Evolutionary conservation across 2,329 filamentous ascomycete species (phyloP).

Genomic region (Nothophoma quercina): DNA sequence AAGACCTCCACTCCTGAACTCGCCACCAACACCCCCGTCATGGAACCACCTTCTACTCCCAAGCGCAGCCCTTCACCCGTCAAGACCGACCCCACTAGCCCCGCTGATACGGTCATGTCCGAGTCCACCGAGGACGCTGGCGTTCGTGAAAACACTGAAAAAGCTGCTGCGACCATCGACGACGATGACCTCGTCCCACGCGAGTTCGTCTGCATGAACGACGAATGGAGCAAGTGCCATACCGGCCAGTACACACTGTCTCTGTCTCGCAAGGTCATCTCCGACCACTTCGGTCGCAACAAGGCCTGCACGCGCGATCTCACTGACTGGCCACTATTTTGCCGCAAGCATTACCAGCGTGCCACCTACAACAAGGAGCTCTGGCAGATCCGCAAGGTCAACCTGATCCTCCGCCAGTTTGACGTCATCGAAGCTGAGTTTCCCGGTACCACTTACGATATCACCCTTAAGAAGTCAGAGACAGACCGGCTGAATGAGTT

Average conservation of each 20-base stretch:
- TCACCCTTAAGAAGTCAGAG: constrained; percentile 48
- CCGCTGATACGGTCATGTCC: constrained; percentile 18
- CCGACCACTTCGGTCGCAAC: constrained; percentile 51
- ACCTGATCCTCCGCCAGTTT: constrained; percentile 45
- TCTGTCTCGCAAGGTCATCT: constrained; percentile 50
- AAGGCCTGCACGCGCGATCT: constrained; percentile 46
- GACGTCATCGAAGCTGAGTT: constrained; percentile 39
- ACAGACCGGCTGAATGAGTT: constrained; percentile 42
- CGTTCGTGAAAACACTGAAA: background rate
- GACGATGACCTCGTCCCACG: constrained; percentile 24
- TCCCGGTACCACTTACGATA: constrained; percentile 42
- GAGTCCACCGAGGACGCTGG: constrained; percentile 2
- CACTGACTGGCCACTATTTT: constrained; percentile 45
- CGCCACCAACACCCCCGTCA: background rate
- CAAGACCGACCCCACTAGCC: constrained; percentile 3
- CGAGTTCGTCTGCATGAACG: constrained; percentile 45
- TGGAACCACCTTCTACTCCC: constrained; percentile 15
- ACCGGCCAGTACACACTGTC: constrained; percentile 45
- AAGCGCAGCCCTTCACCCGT: background rate
- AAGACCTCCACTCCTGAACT: background rate
- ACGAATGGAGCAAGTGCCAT: constrained; percentile 38
- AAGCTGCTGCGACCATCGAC: background rate
- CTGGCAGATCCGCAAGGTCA: constrained; percentile 47
- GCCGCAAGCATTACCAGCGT: constrained; percentile 53
- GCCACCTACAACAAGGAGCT: constrained; percentile 46